Percentiles rank a stretch among this genome's conserved stretches.
These are phyloP conservation scores for Nakaseomyces glabratus DNA, from an alignment of 1,139 yeast genomes.

Conservation along the genomic window DNA sequence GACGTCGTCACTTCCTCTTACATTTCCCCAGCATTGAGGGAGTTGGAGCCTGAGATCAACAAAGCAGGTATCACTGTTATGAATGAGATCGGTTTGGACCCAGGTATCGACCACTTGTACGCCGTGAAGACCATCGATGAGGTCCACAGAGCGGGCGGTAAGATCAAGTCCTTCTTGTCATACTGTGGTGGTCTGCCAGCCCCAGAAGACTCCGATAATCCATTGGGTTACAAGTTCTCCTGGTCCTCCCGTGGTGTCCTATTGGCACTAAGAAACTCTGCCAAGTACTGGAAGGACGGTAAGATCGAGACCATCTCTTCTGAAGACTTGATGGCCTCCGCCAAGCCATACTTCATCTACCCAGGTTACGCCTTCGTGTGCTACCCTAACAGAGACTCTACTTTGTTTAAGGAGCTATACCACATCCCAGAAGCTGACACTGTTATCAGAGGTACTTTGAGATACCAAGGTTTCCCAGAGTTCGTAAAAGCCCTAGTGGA, in stretches of 20 bases:
- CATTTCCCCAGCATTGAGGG: conserved; percentile 84
- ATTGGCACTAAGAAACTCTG: conserved; percentile 88
- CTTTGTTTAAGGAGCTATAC: conserved; percentile 85
- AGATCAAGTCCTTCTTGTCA: conserved; percentile 84
- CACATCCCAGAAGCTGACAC: conserved; percentile 96
- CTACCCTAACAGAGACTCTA: conserved; percentile 97
- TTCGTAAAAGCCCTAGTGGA: conserved; percentile 92
- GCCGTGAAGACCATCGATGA: conserved; percentile 98
- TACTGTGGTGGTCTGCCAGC: conserved; percentile 99
- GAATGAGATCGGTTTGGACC: conserved; percentile 94
- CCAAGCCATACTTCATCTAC: conserved; percentile 89
- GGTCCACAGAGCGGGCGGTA: conserved; percentile 85
- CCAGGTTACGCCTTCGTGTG: conserved; percentile 94
- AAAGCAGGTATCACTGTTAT: conserved; percentile 83
- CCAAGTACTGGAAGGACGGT: conserved; percentile 83
- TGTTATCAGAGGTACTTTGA: conserved; percentile 90
- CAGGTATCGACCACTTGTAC: conserved; percentile 96
- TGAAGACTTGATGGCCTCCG: conserved; percentile 90
- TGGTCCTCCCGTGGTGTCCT: conserved; percentile 99
- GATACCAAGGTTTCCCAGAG: conserved; percentile 98
- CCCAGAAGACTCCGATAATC: conserved; percentile 95
- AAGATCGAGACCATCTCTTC: conserved; percentile 69
- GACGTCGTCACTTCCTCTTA: conserved; percentile 95
- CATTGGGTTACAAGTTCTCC: conserved; percentile 96
- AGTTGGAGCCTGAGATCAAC: conserved; percentile 66